Evolutionary conservation across 306 rosid species (phyloP).

Genomic region (Quercus aquifolioides): DNA sequence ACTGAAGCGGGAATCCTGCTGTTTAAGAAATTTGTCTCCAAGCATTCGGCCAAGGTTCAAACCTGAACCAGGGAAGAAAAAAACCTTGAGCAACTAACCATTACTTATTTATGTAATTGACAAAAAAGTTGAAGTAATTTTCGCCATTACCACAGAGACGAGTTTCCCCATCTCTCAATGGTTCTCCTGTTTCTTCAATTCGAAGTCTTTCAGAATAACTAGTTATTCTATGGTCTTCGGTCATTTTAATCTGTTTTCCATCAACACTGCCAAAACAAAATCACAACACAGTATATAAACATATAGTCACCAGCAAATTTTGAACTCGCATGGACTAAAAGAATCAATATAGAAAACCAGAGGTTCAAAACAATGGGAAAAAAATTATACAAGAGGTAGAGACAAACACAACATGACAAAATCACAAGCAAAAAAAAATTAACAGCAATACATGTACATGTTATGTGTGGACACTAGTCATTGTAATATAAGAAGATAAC

Average conservation of each 20-base stretch:
- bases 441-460: not conserved
- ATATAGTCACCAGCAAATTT: slow-evolving; percentile 3
- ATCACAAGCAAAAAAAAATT: not conserved
- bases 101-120: not conserved
- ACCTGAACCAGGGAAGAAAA: slow-evolving; percentile 51
- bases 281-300: not conserved
- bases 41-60: slow-evolving; percentile 96
- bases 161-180: slow-evolving; percentile 85
- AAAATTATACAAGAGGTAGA: not conserved
- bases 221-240: slow-evolving; percentile 83
- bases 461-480: not conserved
- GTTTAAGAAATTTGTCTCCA: slow-evolving; percentile 95
- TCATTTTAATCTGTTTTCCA: slow-evolving; percentile 74
- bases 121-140: slow-evolving; percentile 2
- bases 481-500: not conserved
- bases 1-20: slow-evolving; percentile 94
- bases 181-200: slow-evolving; percentile 73
- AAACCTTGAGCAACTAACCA: slow-evolving; percentile 22
- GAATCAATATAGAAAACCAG: not conserved
- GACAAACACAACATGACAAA: not conserved
- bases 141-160: slow-evolving; percentile 69
- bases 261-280: slow-evolving; percentile 55
- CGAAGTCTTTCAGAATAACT: slow-evolving; percentile 72
- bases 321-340: not conserved
- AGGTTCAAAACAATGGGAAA: not conserved